A percentile compares a stretch with the other conserved stretches of the same genome.
Conservation (phyloP, 176 grass and related monocot genomes). For the Hsuehochloa calcarea region DNA sequence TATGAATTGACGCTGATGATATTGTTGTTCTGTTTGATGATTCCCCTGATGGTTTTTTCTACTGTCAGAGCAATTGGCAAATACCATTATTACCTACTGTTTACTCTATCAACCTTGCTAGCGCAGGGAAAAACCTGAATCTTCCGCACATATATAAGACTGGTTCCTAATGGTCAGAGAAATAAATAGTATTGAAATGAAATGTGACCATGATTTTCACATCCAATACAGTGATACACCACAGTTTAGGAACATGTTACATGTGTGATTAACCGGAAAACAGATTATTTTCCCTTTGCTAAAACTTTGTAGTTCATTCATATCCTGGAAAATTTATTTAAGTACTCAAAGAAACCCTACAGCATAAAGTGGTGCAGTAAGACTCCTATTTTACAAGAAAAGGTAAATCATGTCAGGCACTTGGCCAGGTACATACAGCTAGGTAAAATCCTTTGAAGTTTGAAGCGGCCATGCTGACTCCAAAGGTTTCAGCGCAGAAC, state of each 20-base stretch:
- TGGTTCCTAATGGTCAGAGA: not conserved
- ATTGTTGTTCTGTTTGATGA: not conserved
- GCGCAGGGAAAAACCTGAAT: no score
- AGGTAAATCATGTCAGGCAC: not conserved
- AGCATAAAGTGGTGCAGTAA: slow-evolving; percentile 16
- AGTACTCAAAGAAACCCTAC: not conserved
- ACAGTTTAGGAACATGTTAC: not conserved
- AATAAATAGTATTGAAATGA: not conserved
- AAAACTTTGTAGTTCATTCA: not conserved
- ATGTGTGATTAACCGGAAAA: not conserved
- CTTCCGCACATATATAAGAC: not conserved
- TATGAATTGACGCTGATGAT: not conserved
- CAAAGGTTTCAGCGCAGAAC: not conserved
- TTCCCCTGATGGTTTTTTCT: not conserved
- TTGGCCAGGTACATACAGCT: not conserved
- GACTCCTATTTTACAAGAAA: not conserved
- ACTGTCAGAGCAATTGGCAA: not conserved
- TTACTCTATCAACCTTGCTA: not conserved
- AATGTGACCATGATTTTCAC: not conserved
- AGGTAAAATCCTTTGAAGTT: not conserved
- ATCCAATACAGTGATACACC: not conserved
- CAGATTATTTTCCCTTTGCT: not conserved
- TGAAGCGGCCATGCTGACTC: not conserved
- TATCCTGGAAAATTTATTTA: not conserved
- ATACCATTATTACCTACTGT: not conserved